Evolutionary conservation across 2,329 filamentous ascomycete genomes (phyloP).

Genomic region (Simplicillium sp.): DNA sequence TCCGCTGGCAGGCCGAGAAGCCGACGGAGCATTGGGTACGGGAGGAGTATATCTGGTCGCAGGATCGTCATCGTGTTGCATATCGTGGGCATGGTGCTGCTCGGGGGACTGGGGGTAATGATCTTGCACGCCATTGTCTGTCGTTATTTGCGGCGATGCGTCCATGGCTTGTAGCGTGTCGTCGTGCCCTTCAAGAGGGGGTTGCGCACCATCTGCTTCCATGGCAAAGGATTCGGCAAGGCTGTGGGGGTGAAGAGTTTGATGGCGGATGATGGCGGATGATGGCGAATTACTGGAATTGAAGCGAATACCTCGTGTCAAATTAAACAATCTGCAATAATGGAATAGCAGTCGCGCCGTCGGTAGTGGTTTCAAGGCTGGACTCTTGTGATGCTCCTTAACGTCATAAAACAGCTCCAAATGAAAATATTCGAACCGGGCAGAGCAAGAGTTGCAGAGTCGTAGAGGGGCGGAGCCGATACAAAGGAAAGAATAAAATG

Average conservation of each 20-base stretch:
- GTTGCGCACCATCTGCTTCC: slow-evolving; percentile 5
- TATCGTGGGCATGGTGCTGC: slow-evolving; percentile 30
- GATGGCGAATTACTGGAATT: not conserved
- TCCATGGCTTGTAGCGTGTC: slow-evolving; percentile 42
- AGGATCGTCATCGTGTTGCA: slow-evolving; percentile 33
- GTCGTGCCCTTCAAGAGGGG: slow-evolving; percentile 30
- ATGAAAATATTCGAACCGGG: too few species aligned
- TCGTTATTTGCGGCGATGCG: slow-evolving; percentile 29
- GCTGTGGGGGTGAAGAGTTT: not conserved
- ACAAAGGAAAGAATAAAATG: too few species aligned
- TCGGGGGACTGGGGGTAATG: slow-evolving; percentile 41
- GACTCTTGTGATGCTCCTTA: too few species aligned
- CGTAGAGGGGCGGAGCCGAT: too few species aligned
- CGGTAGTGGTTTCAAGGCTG: too few species aligned
- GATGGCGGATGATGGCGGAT: too few species aligned
- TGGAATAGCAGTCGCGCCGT: too few species aligned
- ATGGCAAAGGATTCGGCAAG: slow-evolving; percentile 6
- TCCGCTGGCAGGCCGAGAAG: slow-evolving; percentile 47
- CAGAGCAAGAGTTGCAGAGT: too few species aligned
- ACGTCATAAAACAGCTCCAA: too few species aligned
- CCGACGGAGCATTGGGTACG: slow-evolving; percentile 20
- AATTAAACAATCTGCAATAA: too few species aligned
- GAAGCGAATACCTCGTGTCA: not conserved
- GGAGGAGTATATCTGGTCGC: slow-evolving; percentile 32
- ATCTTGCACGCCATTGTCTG: slow-evolving; percentile 28